Evolutionary conservation across 1,139 yeast genomes (phyloP).

Genomic region (Pneumocystis oryctolagi): DNA sequence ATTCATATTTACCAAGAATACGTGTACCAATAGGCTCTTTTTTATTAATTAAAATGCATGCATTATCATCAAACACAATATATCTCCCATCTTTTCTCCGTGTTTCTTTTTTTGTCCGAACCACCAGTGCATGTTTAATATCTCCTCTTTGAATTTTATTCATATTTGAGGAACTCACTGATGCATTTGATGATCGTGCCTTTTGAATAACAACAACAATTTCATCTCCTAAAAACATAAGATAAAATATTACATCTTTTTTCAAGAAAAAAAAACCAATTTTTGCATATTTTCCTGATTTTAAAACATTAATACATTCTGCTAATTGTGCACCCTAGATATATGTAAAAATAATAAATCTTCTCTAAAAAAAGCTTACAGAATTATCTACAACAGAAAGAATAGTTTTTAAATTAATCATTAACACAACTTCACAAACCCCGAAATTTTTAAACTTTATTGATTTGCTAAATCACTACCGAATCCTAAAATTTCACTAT

Average conservation of each 20-base stretch:
- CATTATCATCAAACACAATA: conserved; percentile 85
- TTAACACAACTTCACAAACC: background rate
- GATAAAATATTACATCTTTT: background rate
- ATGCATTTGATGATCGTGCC: conserved; percentile 49
- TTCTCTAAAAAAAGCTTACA: conserved; percentile 11
- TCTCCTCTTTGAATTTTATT: conserved; percentile 81
- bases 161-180: conserved; percentile 40
- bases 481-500: too few species aligned
- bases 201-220: conserved; percentile 90
- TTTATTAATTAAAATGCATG: conserved; percentile 82
- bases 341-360: background rate
- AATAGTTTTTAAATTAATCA: conserved; percentile 18
- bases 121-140: conserved; percentile 88
- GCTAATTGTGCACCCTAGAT: conserved; percentile 69
- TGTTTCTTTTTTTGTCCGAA: conserved; percentile 77
- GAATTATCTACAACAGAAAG: conserved; percentile 19
- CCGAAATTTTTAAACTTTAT: background rate
- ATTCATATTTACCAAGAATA: conserved; percentile 28
- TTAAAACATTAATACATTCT: conserved; percentile 87
- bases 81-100: conserved; percentile 79
- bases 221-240: conserved; percentile 37
- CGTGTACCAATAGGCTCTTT: conserved; percentile 94
- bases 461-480: too few species aligned
- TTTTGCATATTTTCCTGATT: conserved; percentile 52
- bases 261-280: background rate